These are phyloP conservation scores for Plasmodium relictum DNA, from an alignment of 169 alveolate species.

Conservation along the genomic window DNA sequence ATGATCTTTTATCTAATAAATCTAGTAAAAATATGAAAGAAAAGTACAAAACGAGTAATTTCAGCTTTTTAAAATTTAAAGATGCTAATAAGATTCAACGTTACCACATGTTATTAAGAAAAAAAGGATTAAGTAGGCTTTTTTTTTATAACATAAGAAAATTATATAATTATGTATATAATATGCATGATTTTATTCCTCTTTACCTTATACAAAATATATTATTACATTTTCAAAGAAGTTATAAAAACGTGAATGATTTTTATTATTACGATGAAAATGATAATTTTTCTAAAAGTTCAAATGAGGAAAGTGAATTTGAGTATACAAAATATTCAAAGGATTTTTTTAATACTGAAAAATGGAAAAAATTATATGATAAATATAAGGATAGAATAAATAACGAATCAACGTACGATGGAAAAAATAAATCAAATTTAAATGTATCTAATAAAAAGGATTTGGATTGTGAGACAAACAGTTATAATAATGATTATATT, in stretches of 20 bases:
- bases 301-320: slow-evolving; percentile 26
- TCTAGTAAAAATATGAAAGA: slow-evolving; percentile 3
- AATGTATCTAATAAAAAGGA: background rate
- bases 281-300: background rate
- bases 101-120: slow-evolving; percentile 24
- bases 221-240: slow-evolving; percentile 18
- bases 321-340: slow-evolving; percentile 22
- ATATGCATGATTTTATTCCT: slow-evolving; percentile 50
- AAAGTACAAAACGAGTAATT: background rate
- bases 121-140: slow-evolving; percentile 1
- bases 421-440: background rate
- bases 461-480: background rate
- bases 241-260: slow-evolving; percentile 12
- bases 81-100: slow-evolving; percentile 41
- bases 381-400: background rate
- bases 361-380: slow-evolving; percentile 42
- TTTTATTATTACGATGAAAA: slow-evolving; percentile 31
- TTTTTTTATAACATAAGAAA: slow-evolving; percentile 36
- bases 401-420: background rate
- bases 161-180: slow-evolving; percentile 53
- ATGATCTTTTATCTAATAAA: slow-evolving; percentile 15
- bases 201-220: slow-evolving; percentile 36
- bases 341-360: slow-evolving; percentile 9
- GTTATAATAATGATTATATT: no score
- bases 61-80: slow-evolving; percentile 26